These are phyloP conservation scores for Russula foetens DNA, from an alignment of 768 basidiomycete genomes.

Conservation along the genomic window DNA sequence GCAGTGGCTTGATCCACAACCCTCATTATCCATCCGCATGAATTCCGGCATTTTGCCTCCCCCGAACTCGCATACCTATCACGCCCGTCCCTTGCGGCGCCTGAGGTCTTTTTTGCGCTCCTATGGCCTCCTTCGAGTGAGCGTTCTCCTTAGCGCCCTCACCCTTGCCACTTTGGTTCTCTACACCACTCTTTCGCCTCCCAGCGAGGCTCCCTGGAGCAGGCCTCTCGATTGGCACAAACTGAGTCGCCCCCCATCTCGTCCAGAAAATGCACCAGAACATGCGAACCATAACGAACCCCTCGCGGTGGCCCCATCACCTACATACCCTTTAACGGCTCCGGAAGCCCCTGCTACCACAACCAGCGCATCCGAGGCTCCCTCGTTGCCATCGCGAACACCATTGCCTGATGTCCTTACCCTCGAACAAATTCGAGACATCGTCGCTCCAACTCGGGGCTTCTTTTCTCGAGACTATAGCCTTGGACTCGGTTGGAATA, in stretches of 20 bases:
- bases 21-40: not conserved
- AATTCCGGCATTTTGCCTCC: not conserved
- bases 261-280: not conserved
- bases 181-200: not conserved
- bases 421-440: constrained; percentile 27
- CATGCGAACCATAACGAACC: not conserved
- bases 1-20: not conserved
- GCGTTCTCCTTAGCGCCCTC: constrained; percentile 1
- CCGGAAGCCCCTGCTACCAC: not conserved
- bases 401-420: constrained; percentile 20
- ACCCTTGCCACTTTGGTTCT: not conserved
- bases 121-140: not conserved
- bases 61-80: not conserved
- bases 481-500: constrained; percentile 41
- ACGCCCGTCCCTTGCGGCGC: not conserved
- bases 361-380: not conserved
- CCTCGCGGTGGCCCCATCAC: not conserved
- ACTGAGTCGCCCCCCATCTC: not conserved
- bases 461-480: constrained; percentile 39
- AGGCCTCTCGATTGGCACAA: not conserved
- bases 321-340: not conserved
- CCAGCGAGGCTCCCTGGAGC: not conserved
- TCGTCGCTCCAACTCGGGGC: constrained; percentile 34
- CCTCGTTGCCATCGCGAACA: not conserved
- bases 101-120: not conserved